Percentiles rank a stretch among this genome's conserved stretches.
These are phyloP conservation scores for Aspergillus sp. DNA, from an alignment of 2,329 filamentous ascomycete species.

Conservation along the genomic window DNA sequence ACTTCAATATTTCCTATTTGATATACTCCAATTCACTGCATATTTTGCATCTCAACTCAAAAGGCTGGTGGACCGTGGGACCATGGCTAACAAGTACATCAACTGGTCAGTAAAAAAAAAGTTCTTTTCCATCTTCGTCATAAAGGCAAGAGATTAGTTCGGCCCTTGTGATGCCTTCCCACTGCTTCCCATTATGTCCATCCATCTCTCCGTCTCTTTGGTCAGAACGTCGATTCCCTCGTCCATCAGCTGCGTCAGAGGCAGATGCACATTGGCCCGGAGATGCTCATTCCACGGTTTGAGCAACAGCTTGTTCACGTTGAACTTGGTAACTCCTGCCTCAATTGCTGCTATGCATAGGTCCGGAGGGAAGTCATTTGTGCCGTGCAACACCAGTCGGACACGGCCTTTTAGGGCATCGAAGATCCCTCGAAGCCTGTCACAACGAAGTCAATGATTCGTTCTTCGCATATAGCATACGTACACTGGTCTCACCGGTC, in stretches of 20 bases:
- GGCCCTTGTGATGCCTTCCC: constrained; percentile 1
- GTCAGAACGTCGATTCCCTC: constrained; percentile 44
- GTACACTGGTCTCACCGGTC: constrained; percentile 2
- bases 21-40: too few relatives aligned
- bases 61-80: too few relatives aligned
- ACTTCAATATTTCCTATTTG: too few relatives aligned
- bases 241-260: constrained; percentile 44
- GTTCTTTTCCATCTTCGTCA: background rate
- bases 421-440: constrained; percentile 41
- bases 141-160: too few relatives aligned
- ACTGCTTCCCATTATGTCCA: constrained; percentile 36
- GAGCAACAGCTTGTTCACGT: constrained; percentile 47
- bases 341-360: constrained; percentile 44
- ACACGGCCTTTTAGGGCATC: constrained; percentile 40
- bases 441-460: constrained; percentile 25
- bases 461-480: background rate
- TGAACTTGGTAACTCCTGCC: constrained; percentile 46
- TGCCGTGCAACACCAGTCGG: constrained; percentile 47
- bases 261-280: constrained; percentile 36
- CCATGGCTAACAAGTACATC: too few relatives aligned
- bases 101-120: background rate
- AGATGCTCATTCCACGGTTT: constrained; percentile 37
- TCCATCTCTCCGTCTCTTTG: constrained; percentile 43
- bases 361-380: constrained; percentile 45
- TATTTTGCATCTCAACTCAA: too few relatives aligned